Conservation (phyloP, 2,329 filamentous ascomycete species). For the Aspergillus tanneri region DNA sequence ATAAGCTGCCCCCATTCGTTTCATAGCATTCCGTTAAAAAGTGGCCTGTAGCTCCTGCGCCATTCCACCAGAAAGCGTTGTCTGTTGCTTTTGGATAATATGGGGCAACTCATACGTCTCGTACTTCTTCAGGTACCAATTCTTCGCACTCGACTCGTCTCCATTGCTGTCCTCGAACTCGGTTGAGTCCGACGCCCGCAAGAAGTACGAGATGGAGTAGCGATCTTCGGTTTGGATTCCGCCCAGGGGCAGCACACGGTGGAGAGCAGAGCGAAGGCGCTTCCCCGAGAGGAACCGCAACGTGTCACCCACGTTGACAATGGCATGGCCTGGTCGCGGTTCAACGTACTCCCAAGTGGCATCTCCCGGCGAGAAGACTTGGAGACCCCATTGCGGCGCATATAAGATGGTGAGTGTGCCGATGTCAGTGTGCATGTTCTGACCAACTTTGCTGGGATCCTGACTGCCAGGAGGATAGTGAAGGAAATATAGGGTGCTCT, state of each 20-base stretch:
- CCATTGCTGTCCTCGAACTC: slow-evolving; percentile 4
- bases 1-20: too few relatives aligned
- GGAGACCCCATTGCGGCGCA: background rate
- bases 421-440: slow-evolving; percentile 1
- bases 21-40: too few relatives aligned
- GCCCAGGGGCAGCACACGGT: slow-evolving; percentile 8
- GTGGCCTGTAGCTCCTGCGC: too few relatives aligned
- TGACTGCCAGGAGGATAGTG: too few relatives aligned
- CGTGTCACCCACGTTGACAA: background rate
- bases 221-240: slow-evolving; percentile 5
- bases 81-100: background rate
- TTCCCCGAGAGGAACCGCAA: background rate
- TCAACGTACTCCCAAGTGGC: background rate
- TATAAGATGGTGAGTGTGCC: background rate
- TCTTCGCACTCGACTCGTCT: background rate
- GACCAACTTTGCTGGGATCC: too few relatives aligned
- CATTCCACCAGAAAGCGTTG: background rate
- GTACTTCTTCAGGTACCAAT: slow-evolving; percentile 3
- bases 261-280: background rate
- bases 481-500: too few relatives aligned
- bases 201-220: slow-evolving; percentile 13
- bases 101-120: background rate
- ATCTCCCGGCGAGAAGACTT: background rate
- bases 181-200: slow-evolving; percentile 2
- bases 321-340: background rate